Evolutionary conservation across 441 rosid genomes (phyloP).

Genomic region (Eruca vesicaria): DNA sequence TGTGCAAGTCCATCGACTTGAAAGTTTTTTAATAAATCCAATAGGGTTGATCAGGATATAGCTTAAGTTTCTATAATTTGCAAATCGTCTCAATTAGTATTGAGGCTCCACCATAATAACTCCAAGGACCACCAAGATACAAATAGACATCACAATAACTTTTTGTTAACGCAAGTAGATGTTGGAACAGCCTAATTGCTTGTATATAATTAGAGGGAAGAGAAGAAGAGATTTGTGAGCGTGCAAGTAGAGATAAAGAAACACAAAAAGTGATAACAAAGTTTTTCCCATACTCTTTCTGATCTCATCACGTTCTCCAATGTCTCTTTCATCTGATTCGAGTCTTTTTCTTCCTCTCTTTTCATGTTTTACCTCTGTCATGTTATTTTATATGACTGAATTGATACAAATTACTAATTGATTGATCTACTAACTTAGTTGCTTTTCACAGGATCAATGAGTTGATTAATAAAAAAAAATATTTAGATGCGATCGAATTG

Average conservation of each 20-base stretch:
- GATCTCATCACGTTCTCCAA: constrained; percentile 38
- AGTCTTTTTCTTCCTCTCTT: constrained; percentile 5
- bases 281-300: constrained; percentile 38
- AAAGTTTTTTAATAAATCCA: not conserved
- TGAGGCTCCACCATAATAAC: not conserved
- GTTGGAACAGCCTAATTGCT: not conserved
- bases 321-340: constrained; percentile 32
- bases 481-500: constrained; percentile 31
- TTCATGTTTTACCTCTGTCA: not conserved
- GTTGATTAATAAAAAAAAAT: constrained; percentile 1
- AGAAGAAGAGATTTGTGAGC: constrained; percentile 15
- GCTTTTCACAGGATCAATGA: constrained; percentile 1
- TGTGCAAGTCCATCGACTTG: not conserved
- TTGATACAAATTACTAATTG: not conserved
- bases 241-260: constrained; percentile 28
- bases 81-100: not conserved
- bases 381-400: not conserved
- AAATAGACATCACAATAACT: not conserved
- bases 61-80: not conserved
- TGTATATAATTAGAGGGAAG: not conserved
- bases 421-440: not conserved
- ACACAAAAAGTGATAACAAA: constrained; percentile 28
- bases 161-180: not conserved
- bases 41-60: not conserved
- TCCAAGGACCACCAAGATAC: constrained; percentile 7